A percentile compares a stretch with the other conserved stretches of the same genome.
phyloP scores from a whole-genome alignment of 192 early-diverging fungal species.

The Rhizoclosmatium globosum region DNA sequence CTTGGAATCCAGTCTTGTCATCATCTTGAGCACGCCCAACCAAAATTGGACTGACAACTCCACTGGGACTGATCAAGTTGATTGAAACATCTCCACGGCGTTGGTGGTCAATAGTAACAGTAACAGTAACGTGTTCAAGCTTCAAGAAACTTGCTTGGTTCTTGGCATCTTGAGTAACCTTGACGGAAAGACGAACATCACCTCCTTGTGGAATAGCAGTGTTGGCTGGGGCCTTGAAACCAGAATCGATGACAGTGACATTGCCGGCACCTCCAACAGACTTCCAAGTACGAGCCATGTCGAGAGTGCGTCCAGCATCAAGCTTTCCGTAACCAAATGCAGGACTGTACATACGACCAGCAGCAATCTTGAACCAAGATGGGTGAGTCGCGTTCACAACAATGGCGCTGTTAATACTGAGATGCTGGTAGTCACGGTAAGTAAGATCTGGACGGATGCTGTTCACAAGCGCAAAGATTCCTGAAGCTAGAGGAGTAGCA shows the following conservation, averaged over 20 bases:
- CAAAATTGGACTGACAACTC: constrained; percentile 72
- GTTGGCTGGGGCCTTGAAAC: constrained; percentile 40
- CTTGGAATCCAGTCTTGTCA: constrained; percentile 71
- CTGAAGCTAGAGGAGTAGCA: constrained; percentile 89
- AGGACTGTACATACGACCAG: constrained; percentile 56
- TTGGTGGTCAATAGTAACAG: constrained; percentile 82
- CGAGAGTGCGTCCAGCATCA: constrained; percentile 46
- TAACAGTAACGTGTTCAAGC: constrained; percentile 90
- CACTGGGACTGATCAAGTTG: constrained; percentile 76
- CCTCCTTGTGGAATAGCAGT: constrained; percentile 57
- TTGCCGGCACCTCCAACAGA: constrained; percentile 66
- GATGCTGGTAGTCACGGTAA: constrained; percentile 91
- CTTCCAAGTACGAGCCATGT: constrained; percentile 73
- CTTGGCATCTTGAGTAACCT: background rate
- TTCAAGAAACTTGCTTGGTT: constrained; percentile 48
- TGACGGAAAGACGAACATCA: constrained; percentile 5
- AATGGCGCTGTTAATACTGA: constrained; percentile 77
- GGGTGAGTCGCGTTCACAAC: constrained; percentile 72
- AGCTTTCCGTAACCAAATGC: background rate
- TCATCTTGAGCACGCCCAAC: constrained; percentile 69
- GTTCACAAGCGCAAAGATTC: constrained; percentile 82
- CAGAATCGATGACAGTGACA: constrained; percentile 33
- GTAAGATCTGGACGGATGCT: constrained; percentile 81
- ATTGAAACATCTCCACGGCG: constrained; percentile 88
- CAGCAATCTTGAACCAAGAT: constrained; percentile 73